A percentile compares a stretch with the other conserved stretches of the same genome.
phyloP scores from a whole-genome alignment of 352 stramenopile genomes.

The Globisporangium cederbergense region DNA sequence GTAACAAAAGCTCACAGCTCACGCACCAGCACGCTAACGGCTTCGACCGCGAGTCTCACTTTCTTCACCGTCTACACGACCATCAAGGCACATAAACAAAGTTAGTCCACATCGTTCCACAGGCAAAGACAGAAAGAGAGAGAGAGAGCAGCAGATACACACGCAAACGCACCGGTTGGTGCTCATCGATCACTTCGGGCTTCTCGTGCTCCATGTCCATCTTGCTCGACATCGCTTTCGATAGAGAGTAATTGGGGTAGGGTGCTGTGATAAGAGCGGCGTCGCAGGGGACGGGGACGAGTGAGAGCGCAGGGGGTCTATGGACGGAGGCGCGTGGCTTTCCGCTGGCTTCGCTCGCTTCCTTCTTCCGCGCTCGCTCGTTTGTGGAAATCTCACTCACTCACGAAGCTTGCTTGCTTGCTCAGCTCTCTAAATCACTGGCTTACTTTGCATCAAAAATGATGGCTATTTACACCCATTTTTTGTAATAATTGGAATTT shows the following conservation, averaged over 20 bases:
- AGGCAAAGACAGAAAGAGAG: background rate
- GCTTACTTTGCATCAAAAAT: slow-evolving; percentile 1
- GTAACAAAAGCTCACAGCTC: no score
- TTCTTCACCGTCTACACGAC: slow-evolving; percentile 52
- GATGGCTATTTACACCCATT: background rate
- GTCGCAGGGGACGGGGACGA: background rate
- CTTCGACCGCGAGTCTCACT: slow-evolving; percentile 48
- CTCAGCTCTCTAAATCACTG: background rate
- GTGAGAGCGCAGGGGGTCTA: background rate
- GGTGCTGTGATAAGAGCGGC: background rate
- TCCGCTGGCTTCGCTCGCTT: slow-evolving; percentile 1
- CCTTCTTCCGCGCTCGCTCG: slow-evolving; percentile 11
- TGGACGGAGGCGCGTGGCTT: background rate
- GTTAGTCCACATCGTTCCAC: background rate
- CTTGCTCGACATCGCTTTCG: slow-evolving; percentile 56
- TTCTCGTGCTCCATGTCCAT: slow-evolving; percentile 73
- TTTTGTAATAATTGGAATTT: background rate
- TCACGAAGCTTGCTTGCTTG: background rate
- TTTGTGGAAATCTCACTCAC: slow-evolving; percentile 6
- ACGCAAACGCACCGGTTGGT: slow-evolving; percentile 40
- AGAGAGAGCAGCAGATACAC: background rate
- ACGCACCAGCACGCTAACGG: slow-evolving; percentile 40
- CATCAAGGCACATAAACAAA: background rate
- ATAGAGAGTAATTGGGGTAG: background rate
- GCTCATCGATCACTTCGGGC: slow-evolving; percentile 55